These are phyloP conservation scores for Plasmodium billcollinsi DNA, from an alignment of 169 alveolate species.

Conservation along the genomic window DNA sequence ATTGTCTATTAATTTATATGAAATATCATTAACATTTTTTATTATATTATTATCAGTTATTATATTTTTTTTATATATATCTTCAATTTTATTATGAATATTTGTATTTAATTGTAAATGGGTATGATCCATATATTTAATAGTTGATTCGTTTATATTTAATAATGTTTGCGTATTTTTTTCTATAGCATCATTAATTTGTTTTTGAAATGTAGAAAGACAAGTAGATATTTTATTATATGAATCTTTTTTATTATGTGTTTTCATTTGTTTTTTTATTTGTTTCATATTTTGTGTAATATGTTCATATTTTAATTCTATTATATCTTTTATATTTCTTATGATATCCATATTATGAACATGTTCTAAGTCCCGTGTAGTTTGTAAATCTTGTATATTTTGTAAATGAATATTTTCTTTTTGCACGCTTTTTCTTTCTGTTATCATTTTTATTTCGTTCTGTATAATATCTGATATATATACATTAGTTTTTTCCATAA, in stretches of 20 bases:
- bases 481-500: slow-evolving; percentile 11
- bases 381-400: no score
- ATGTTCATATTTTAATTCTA: no score
- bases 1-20: neutral
- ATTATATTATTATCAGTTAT: neutral
- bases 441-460: slow-evolving; percentile 14
- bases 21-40: neutral
- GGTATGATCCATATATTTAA: neutral
- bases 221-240: neutral
- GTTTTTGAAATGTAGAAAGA: slow-evolving; percentile 4
- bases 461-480: neutral
- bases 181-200: slow-evolving; percentile 10
- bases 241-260: neutral
- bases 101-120: neutral
- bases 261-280: no score
- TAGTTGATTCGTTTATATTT: slow-evolving; percentile 10
- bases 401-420: neutral
- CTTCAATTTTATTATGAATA: slow-evolving; percentile 1
- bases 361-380: no score
- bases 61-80: neutral
- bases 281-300: no score
- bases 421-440: neutral
- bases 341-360: no score
- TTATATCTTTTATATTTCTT: no score
- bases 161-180: slow-evolving; percentile 3